Conservation (phyloP, 2,329 filamentous ascomycete species). For the Aspergillus nomiae region DNA sequence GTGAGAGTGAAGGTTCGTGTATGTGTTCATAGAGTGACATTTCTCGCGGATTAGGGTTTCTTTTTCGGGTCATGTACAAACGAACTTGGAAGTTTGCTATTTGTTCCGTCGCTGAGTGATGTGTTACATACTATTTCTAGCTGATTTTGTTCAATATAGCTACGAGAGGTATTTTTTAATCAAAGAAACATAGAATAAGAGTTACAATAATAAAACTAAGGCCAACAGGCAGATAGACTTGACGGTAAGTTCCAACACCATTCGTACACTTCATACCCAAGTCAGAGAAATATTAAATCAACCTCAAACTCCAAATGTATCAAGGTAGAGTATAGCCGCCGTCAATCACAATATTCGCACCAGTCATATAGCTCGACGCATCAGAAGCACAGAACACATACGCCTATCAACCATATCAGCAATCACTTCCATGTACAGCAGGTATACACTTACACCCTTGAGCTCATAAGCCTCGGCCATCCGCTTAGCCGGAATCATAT, state of each 20-base stretch:
- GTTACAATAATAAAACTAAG: no score
- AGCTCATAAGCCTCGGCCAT: not conserved
- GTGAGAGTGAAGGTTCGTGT: not conserved
- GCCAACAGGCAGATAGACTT: no score
- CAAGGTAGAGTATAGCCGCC: not conserved
- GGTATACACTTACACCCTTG: not conserved
- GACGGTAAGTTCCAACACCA: no score
- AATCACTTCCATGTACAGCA: conserved; percentile 22
- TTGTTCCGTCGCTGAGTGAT: no score
- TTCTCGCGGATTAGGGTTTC: not conserved
- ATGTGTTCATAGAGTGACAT: not conserved
- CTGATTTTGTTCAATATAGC: no score
- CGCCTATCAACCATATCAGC: conserved; percentile 22
- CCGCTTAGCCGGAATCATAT: conserved; percentile 38
- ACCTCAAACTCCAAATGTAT: no score
- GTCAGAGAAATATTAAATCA: no score
- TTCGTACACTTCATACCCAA: no score
- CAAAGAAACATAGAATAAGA: conserved; percentile 27
- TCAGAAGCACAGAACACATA: not conserved
- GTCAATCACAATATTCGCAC: not conserved
- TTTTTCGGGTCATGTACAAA: not conserved
- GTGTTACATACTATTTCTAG: no score
- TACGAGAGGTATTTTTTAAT: no score
- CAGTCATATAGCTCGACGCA: not conserved
- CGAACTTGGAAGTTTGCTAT: not conserved